These are phyloP conservation scores for Wallacemonas collosoma DNA, from an alignment of 208 protist species.

Conservation along the genomic window DNA sequence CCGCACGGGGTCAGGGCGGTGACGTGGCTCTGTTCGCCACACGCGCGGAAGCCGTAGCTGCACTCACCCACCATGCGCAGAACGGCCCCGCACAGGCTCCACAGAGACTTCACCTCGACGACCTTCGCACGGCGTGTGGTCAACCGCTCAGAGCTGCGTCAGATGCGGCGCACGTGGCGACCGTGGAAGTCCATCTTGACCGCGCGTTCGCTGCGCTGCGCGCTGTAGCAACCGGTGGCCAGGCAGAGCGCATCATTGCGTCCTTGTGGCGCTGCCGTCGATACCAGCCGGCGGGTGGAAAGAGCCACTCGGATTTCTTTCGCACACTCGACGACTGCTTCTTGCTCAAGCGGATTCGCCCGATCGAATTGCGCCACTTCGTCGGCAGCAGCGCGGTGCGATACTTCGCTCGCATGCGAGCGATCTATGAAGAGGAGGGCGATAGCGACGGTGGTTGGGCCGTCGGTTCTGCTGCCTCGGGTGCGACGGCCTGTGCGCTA, in stretches of 20 bases:
- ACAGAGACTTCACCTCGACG: not conserved
- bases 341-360: constrained; percentile 77
- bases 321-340: constrained; percentile 65
- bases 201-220: constrained; percentile 58
- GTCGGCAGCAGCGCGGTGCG: constrained; percentile 34
- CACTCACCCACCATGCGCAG: not conserved
- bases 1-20: not conserved
- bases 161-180: constrained; percentile 19
- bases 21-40: not conserved
- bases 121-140: constrained; percentile 13
- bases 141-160: not conserved
- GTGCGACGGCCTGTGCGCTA: constrained; percentile 19
- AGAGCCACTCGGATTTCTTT: constrained; percentile 69
- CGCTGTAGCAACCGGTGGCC: constrained; percentile 47
- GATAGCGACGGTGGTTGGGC: too few relatives aligned
- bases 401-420: constrained; percentile 66
- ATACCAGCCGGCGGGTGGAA: constrained; percentile 67
- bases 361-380: constrained; percentile 74
- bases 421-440: not conserved
- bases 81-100: not conserved
- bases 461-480: not conserved
- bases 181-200: constrained; percentile 68
- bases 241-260: constrained; percentile 33
- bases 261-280: constrained; percentile 57
- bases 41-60: not conserved